phyloP scores from a whole-genome alignment of 2,329 filamentous ascomycete genomes.

The Fusarium illudens region DNA sequence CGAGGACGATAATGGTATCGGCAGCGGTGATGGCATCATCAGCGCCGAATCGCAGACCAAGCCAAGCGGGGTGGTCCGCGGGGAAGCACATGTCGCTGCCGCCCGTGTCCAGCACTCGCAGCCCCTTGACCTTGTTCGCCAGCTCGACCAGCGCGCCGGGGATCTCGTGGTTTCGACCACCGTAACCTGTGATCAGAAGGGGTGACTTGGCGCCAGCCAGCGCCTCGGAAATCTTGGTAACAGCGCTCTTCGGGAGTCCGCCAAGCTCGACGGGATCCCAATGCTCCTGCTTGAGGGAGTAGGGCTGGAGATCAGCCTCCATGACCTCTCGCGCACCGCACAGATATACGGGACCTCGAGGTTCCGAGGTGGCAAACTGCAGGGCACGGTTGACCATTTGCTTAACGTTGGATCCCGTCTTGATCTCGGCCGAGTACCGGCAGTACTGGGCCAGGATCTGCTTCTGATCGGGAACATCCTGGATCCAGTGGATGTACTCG shows the following conservation, averaged over 20 bases:
- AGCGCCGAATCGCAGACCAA: slow-evolving; percentile 77
- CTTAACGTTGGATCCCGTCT: slow-evolving; percentile 85
- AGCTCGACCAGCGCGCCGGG: slow-evolving; percentile 71
- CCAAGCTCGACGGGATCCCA: slow-evolving; percentile 78
- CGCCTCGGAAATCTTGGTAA: slow-evolving; percentile 68
- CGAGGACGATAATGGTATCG: slow-evolving; percentile 84
- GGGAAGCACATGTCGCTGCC: slow-evolving; percentile 86
- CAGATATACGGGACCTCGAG: slow-evolving; percentile 82
- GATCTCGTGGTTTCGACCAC: slow-evolving; percentile 71
- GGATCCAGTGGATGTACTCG: slow-evolving; percentile 88
- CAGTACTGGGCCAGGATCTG: slow-evolving; percentile 86
- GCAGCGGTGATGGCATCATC: slow-evolving; percentile 78
- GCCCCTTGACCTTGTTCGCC: slow-evolving; percentile 71
- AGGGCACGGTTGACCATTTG: slow-evolving; percentile 87
- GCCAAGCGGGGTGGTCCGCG: slow-evolving; percentile 70
- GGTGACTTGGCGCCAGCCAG: slow-evolving; percentile 72
- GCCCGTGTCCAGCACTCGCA: slow-evolving; percentile 78
- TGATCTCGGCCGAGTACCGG: slow-evolving; percentile 82
- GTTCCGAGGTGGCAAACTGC: slow-evolving; percentile 81
- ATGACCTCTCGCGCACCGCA: slow-evolving; percentile 82
- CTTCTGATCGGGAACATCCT: slow-evolving; percentile 84
- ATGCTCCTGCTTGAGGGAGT: slow-evolving; percentile 70
- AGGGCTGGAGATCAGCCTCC: slow-evolving; percentile 83
- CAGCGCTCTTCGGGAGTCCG: slow-evolving; percentile 61
- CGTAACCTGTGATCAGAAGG: slow-evolving; percentile 75